Evolutionary conservation across 768 basidiomycete genomes (phyloP).

Genomic region (Leucosporidium creatinivorum): DNA sequence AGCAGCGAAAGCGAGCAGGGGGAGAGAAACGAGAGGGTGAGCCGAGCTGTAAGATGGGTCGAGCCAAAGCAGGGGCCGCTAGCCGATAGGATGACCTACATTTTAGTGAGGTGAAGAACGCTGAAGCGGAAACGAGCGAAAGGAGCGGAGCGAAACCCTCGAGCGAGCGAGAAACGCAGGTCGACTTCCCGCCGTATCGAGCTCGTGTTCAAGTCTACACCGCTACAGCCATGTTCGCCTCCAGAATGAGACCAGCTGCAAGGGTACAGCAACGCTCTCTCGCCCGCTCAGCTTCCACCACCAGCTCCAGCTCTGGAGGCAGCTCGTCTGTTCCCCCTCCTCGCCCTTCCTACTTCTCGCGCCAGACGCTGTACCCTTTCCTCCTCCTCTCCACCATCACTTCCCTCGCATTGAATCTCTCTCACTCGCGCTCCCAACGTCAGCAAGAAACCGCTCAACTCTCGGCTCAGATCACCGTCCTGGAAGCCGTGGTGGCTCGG

Average conservation of each 20-base stretch:
- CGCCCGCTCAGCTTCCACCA: background rate
- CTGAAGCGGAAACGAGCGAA: background rate
- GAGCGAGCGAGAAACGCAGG: background rate
- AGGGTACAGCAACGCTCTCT: background rate
- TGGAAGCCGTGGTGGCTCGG: constrained; percentile 36
- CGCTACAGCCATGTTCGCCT: background rate
- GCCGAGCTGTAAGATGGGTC: background rate
- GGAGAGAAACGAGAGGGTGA: background rate
- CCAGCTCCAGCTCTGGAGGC: background rate
- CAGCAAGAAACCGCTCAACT: background rate
- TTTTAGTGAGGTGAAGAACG: too few species aligned
- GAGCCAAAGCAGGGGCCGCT: background rate
- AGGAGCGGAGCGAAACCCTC: too few species aligned
- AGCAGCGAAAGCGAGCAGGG: too few species aligned
- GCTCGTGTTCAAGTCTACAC: background rate
- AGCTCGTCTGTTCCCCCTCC: constrained; percentile 9
- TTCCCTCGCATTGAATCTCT: constrained; percentile 31
- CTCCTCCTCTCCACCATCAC: constrained; percentile 30
- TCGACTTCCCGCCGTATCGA: background rate
- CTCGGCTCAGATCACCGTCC: constrained; percentile 39
- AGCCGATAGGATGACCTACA: too few species aligned
- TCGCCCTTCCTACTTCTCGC: constrained; percentile 7
- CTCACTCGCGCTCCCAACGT: constrained; percentile 11
- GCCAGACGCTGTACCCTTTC: constrained; percentile 27
- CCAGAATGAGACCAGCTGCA: background rate